These are phyloP conservation scores for Stellera chamaejasme DNA, from an alignment of 345 rosid genomes.

Conservation along the genomic window DNA sequence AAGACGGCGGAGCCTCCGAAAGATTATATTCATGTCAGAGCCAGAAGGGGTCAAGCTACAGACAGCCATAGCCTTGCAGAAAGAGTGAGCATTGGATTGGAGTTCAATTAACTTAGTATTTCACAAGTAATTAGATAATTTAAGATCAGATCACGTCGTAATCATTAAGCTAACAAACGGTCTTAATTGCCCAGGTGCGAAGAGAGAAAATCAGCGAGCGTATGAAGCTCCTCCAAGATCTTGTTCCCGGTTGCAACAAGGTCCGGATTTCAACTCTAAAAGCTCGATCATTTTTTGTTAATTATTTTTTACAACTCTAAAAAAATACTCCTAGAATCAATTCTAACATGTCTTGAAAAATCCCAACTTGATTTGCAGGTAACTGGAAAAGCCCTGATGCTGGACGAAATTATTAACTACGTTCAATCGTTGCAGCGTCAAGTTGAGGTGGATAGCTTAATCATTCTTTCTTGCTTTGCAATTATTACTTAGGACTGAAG, in stretches of 20 bases:
- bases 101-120: background rate
- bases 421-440: constrained; percentile 89
- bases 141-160: background rate
- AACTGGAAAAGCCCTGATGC: constrained; percentile 81
- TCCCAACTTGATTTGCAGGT: constrained; percentile 32
- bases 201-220: constrained; percentile 52
- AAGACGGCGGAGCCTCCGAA: constrained; percentile 45
- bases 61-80: constrained; percentile 61
- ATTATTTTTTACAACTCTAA: no score
- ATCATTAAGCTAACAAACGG: background rate
- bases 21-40: constrained; percentile 36
- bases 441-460: constrained; percentile 60
- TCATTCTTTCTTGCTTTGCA: background rate
- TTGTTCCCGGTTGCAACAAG: constrained; percentile 57
- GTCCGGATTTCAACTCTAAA: constrained; percentile 9
- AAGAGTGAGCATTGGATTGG: constrained; percentile 25
- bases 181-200: constrained; percentile 25
- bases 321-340: no score
- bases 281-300: background rate
- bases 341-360: background rate
- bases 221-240: constrained; percentile 37
- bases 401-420: constrained; percentile 85
- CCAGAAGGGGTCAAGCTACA: constrained; percentile 41
- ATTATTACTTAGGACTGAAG: constrained; percentile 15
- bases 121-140: background rate